Evolutionary conservation across 345 rosid genomes (phyloP).

Genomic region (Lepidium sativum): DNA sequence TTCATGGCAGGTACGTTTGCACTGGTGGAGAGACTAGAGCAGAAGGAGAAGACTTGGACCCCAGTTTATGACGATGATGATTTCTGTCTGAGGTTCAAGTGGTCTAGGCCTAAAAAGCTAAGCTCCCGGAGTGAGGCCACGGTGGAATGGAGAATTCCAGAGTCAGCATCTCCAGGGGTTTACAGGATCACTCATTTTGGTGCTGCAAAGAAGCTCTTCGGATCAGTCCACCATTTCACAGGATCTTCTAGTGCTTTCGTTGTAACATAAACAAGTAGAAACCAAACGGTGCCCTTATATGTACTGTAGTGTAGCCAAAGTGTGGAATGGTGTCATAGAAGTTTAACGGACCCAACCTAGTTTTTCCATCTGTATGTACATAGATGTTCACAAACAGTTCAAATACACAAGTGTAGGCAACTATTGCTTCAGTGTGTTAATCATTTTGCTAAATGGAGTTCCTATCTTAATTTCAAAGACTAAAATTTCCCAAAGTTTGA

Average conservation of each 20-base stretch:
- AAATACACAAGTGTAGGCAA: neutral
- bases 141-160: conserved; percentile 78
- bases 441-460: neutral
- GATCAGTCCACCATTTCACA: conserved; percentile 64
- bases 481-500: neutral
- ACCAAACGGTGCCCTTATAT: neutral
- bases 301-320: neutral
- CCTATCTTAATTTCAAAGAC: neutral
- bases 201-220: conserved; percentile 64
- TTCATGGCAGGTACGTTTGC: conserved; percentile 45
- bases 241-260: conserved; percentile 86
- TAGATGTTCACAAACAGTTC: neutral
- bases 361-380: neutral
- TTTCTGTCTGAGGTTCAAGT: conserved; percentile 75
- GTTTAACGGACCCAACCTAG: neutral
- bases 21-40: conserved; percentile 70
- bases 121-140: conserved; percentile 68
- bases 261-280: conserved; percentile 33
- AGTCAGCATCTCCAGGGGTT: conserved; percentile 59
- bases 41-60: conserved; percentile 56
- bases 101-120: conserved; percentile 72
- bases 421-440: neutral
- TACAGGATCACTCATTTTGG: conserved; percentile 89
- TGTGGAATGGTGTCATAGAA: neutral
- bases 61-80: conserved; percentile 91